Base-by-base conservation (phyloP, 768 basidiomycete species). In the Auricularia heimuer region DNA sequence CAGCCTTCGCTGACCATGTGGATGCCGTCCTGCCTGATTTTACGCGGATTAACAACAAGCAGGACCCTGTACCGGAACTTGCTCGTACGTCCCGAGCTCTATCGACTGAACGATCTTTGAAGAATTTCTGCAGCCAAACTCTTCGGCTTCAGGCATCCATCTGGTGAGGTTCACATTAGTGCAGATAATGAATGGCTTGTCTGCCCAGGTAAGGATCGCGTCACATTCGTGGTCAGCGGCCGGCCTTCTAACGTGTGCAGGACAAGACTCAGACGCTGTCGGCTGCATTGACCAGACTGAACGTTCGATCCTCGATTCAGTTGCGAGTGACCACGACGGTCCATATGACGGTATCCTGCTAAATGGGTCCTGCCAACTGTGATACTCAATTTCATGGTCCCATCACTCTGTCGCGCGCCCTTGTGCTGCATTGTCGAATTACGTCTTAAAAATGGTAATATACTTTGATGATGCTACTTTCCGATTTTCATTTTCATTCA, bases 1-100 rank as follows among this genome's bases (percentile, higher is more conserved):
- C 72, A 1, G 79, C 75, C 16, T 85, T 79, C 67, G 83, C 79
- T n/a, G 56, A 71, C n/a, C 76, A 82, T 39, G 77, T 85, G 65
- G 82, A 83, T 66, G 8, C 67, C 3, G 18, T 60, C 29, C 47
- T 51, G 47, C 10, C 10, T 12, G 47, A 51, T 21, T 4, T 51
- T 18, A 51, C 47, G 0, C 47, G 47, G 0, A 21, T 51, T 18
- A 51, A 51, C 47, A 51, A 51, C 47, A 51, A 18, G 1, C 47
- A 51, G 47, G 47, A 51, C 47, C 47, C 47, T 8, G 47, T 51
- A 4, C 47, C 47, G 11, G 18, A 18, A 6, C 14, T 51, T 18
- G 18, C 47, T 12, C 18, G 47, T 51, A 1, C 47, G 47, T 51
- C 47, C 18, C 16, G 18, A 42, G 12, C 39, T 51, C 21, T 6